Evolutionary conservation across 1,284 basidiomycete species (phyloP).

Genomic region (Ustilago nuda): DNA sequence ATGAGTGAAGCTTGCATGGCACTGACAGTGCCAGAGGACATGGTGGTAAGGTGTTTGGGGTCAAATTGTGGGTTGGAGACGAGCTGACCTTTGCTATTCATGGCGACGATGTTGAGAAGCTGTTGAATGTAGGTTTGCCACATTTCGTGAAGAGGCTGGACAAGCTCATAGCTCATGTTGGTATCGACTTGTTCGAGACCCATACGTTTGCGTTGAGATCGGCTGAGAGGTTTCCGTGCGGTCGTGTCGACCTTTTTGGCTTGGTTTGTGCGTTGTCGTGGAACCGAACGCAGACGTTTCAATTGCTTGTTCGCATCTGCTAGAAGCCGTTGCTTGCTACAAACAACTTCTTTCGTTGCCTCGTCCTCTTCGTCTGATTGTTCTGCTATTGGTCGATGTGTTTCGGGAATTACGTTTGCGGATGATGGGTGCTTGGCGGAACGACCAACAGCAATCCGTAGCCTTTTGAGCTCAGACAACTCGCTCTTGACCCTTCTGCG

Average conservation of each 20-base stretch:
- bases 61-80: conserved; percentile 43
- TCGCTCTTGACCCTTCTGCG: conserved; percentile 47
- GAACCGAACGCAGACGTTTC: conserved; percentile 23
- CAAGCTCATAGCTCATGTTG: conserved; percentile 38
- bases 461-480: conserved; percentile 40
- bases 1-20: conserved; percentile 43
- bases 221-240: conserved; percentile 27
- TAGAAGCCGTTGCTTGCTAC: conserved; percentile 34
- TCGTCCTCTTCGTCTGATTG: neutral
- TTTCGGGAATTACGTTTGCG: neutral
- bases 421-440: conserved; percentile 11
- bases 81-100: conserved; percentile 35
- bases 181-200: conserved; percentile 36
- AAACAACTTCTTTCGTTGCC: conserved; percentile 16
- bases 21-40: conserved; percentile 44
- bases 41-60: conserved; percentile 19
- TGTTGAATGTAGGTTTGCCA: conserved; percentile 56
- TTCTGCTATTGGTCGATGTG: neutral
- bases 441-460: conserved; percentile 34
- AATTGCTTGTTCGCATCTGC: conserved; percentile 29
- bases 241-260: conserved; percentile 37
- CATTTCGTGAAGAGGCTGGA: conserved; percentile 45
- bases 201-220: conserved; percentile 43
- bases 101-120: conserved; percentile 42
- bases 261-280: conserved; percentile 21